Evolutionary conservation across 2,329 filamentous ascomycete genomes (phyloP).

Genomic region (Cladosporium sp.): DNA sequence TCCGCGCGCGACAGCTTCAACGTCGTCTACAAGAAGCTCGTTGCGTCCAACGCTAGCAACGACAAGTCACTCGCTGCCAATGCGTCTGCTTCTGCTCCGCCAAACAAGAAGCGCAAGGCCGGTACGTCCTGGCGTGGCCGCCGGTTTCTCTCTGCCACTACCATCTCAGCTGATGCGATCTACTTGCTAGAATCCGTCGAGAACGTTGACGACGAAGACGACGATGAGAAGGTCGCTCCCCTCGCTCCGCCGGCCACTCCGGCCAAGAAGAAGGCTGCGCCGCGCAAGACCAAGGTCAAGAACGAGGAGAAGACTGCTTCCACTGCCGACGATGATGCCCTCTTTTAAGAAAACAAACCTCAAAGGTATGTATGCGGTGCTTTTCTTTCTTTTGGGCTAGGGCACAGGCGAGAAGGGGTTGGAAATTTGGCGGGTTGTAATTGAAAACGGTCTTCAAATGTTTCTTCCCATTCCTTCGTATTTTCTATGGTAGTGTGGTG

Average conservation of each 20-base stretch:
- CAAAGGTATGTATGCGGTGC: no score
- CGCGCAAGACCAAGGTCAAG: not conserved
- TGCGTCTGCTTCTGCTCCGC: not conserved
- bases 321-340: no score
- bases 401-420: no score
- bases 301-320: no score
- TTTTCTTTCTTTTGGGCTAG: no score
- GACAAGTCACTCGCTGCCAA: not conserved
- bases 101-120: not conserved
- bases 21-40: constrained; percentile 6
- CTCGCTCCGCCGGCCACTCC: not conserved
- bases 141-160: not conserved
- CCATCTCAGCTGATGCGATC: not conserved
- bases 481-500: no score
- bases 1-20: constrained; percentile 9
- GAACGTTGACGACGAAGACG: no score
- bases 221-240: not conserved
- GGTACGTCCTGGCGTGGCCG: not conserved
- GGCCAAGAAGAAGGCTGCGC: not conserved
- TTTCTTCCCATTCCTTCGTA: no score
- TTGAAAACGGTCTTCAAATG: no score
- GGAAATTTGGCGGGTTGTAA: no score
- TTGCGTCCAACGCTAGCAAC: not conserved
- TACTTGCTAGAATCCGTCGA: not conserved
- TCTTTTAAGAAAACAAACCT: no score